Evolutionary conservation across 2,329 filamentous ascomycete species (phyloP).

Genomic region (Aureobasidium subglaciale): DNA sequence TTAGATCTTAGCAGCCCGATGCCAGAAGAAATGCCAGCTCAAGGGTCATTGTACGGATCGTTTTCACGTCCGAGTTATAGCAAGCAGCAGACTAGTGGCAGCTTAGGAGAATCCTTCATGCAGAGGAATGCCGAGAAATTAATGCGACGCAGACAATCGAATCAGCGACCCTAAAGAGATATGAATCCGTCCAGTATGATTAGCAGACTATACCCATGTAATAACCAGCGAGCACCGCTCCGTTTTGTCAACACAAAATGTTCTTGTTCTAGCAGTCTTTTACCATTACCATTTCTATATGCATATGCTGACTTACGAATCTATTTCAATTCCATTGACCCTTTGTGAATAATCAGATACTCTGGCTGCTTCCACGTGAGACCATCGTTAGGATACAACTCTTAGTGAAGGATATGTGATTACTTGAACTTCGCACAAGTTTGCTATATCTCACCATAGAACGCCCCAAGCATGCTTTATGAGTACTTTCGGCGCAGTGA

Average conservation of each 20-base stretch:
- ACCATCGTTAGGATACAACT: too few species aligned
- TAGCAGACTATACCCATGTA: background rate
- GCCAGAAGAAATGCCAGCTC: constrained; percentile 22
- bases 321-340: too few species aligned
- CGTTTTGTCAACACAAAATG: background rate
- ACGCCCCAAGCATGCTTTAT: too few species aligned
- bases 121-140: constrained; percentile 27
- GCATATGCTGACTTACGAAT: too few species aligned
- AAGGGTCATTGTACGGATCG: constrained; percentile 17
- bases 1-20: constrained; percentile 20
- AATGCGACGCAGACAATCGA: constrained; percentile 16
- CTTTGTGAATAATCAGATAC: too few species aligned
- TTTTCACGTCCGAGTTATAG: constrained; percentile 11
- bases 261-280: background rate
- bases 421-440: too few species aligned
- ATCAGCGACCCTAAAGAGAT: background rate
- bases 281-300: background rate
- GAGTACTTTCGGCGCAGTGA: too few species aligned
- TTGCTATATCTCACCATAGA: too few species aligned
- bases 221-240: background rate
- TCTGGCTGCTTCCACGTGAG: too few species aligned
- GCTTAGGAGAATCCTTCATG: constrained; percentile 31
- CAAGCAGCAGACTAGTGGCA: constrained; percentile 18
- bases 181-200: background rate
- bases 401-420: too few species aligned